Conservation (phyloP, 306 rosid species). For the Cucurbita moschata region DNA sequence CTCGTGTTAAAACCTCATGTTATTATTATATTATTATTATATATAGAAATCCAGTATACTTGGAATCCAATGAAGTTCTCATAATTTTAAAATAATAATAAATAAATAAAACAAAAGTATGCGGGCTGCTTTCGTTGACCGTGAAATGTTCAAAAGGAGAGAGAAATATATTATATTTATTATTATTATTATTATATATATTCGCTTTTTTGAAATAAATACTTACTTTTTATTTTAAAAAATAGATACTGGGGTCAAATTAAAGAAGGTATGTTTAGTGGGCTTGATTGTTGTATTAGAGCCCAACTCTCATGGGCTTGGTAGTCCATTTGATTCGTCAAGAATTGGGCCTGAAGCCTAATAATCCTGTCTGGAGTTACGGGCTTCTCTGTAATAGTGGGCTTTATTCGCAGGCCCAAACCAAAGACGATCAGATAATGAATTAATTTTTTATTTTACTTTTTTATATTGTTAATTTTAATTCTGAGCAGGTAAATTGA, state of each 20-base stretch:
- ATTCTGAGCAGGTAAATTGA: not conserved
- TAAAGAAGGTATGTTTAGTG: not conserved
- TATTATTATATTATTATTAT: not conserved
- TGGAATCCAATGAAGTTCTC: not conserved
- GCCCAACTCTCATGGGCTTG: not conserved
- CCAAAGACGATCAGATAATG: not conserved
- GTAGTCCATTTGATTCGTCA: not conserved
- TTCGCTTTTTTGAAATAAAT: too few species aligned
- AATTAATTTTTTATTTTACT: too few species aligned
- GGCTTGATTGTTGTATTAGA: not conserved
- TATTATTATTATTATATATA: not conserved
- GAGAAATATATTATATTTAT: not conserved
- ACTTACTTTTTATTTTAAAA: too few species aligned
- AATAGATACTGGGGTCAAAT: not conserved
- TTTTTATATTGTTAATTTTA: not conserved
- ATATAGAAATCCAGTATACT: not conserved
- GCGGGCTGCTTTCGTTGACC: constrained; percentile 2
- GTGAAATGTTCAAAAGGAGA: not conserved
- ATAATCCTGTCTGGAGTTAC: not conserved
- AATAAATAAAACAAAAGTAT: not conserved
- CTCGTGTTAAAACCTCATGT: not conserved
- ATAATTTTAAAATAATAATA: not conserved
- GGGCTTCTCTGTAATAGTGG: not conserved
- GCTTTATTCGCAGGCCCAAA: not conserved
- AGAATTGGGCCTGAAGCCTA: not conserved